Conservation (phyloP, 768 basidiomycete species). For the Floccularia luteovirens region DNA sequence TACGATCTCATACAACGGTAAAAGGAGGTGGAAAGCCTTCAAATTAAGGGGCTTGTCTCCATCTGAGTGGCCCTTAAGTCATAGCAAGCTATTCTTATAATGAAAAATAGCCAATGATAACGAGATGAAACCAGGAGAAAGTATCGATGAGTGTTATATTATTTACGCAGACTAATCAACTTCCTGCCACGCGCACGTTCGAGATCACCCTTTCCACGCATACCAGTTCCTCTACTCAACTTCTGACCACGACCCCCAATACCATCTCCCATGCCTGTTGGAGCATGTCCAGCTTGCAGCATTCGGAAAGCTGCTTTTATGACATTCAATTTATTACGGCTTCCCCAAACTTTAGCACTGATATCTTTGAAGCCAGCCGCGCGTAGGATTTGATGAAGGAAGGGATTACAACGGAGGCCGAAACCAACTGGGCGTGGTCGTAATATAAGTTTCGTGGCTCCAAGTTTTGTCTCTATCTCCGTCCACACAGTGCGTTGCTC, state of each 20-base stretch:
- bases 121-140: too few species aligned
- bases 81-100: too few species aligned
- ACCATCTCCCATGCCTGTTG: constrained; percentile 77
- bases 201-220: constrained; percentile 58
- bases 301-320: constrained; percentile 80
- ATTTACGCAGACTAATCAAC: constrained; percentile 58
- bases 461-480: constrained; percentile 78
- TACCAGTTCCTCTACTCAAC: constrained; percentile 68
- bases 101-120: too few species aligned
- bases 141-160: too few species aligned
- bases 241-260: constrained; percentile 65
- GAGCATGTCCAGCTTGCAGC: constrained; percentile 79
- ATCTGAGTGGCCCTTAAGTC: too few species aligned
- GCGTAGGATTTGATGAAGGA: constrained; percentile 82
- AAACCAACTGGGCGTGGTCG: constrained; percentile 86
- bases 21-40: too few species aligned
- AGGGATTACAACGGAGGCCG: constrained; percentile 84
- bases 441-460: constrained; percentile 72
- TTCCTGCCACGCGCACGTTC: constrained; percentile 81
- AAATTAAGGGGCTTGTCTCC: too few species aligned
- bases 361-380: constrained; percentile 95
- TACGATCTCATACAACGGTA: too few species aligned
- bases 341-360: constrained; percentile 93
- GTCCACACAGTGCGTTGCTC: constrained; percentile 95
- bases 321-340: constrained; percentile 78